Evolutionary conservation across 2,329 filamentous ascomycete species (phyloP).

Genomic region (Sclerotinia glacialis): DNA sequence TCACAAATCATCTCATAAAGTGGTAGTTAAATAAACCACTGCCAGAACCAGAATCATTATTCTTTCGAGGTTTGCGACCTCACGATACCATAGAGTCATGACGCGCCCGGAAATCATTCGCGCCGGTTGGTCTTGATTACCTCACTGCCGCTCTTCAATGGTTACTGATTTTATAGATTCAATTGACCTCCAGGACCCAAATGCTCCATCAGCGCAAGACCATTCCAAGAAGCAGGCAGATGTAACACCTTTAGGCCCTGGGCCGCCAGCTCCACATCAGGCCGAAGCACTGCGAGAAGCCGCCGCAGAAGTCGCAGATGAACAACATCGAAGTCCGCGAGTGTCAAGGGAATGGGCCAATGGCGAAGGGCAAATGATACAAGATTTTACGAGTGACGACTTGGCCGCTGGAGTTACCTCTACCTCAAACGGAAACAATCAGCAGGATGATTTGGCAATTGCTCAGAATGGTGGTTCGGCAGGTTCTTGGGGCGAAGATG

Average conservation of each 20-base stretch:
- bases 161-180: slow-evolving; percentile 62
- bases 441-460: slow-evolving; percentile 58
- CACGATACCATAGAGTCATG: slow-evolving; percentile 40
- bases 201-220: slow-evolving; percentile 79
- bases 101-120: slow-evolving; percentile 55
- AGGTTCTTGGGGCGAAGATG: slow-evolving; percentile 52
- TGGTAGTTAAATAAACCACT: slow-evolving; percentile 12
- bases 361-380: slow-evolving; percentile 33
- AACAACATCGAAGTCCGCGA: slow-evolving; percentile 63
- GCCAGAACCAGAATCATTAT: slow-evolving; percentile 5
- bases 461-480: slow-evolving; percentile 59
- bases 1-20: slow-evolving; percentile 16
- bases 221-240: slow-evolving; percentile 59
- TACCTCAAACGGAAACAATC: slow-evolving; percentile 42
- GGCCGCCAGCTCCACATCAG: slow-evolving; percentile 61
- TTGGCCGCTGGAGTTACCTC: slow-evolving; percentile 44
- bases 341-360: slow-evolving; percentile 54
- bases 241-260: slow-evolving; percentile 51
- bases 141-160: slow-evolving; percentile 15
- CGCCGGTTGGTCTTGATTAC: slow-evolving; percentile 46
- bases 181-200: slow-evolving; percentile 86
- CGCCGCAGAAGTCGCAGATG: slow-evolving; percentile 70
- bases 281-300: slow-evolving; percentile 79
- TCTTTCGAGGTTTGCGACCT: slow-evolving; percentile 16
- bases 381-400: slow-evolving; percentile 46